Conservation (phyloP, 495 filamentous ascomycete genomes). For the Penicillium argentinense region DNA sequence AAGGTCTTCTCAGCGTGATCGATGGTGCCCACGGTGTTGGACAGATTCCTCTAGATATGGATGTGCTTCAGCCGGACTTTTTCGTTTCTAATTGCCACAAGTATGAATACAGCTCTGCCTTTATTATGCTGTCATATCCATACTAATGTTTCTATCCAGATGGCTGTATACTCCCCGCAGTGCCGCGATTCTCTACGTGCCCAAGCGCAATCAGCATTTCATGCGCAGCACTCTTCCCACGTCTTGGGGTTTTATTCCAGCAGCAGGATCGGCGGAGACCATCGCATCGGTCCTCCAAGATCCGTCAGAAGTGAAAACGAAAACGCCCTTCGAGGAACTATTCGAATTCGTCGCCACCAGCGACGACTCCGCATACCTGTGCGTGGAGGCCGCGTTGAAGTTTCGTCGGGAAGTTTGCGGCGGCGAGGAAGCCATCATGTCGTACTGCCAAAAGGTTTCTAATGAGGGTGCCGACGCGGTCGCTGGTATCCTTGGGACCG, state of each 20-base stretch:
- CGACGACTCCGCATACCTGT: conserved; percentile 70
- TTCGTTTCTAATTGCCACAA: conserved; percentile 85
- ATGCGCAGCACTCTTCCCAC: conserved; percentile 76
- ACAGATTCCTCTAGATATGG: conserved; percentile 67
- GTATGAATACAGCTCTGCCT: conserved; percentile 31
- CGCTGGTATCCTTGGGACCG: conserved; percentile 64
- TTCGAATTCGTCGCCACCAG: conserved; percentile 79
- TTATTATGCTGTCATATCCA: background rate
- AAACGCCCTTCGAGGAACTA: conserved; percentile 61
- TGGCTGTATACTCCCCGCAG: conserved; percentile 87
- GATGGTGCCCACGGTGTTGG: conserved; percentile 85
- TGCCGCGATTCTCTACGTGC: conserved; percentile 78
- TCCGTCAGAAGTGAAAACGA: conserved; percentile 36
- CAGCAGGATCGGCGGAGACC: conserved; percentile 26
- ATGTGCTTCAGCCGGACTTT: conserved; percentile 71
- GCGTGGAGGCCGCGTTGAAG: conserved; percentile 65
- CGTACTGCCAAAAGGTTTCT: conserved; percentile 58
- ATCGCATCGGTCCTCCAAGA: conserved; percentile 45
- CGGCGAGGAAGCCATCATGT: conserved; percentile 67
- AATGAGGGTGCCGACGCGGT: conserved; percentile 56
- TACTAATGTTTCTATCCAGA: conserved; percentile 28
- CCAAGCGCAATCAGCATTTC: conserved; percentile 66
- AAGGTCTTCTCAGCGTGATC: conserved; percentile 63
- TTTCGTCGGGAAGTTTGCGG: conserved; percentile 69
- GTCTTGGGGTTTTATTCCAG: conserved; percentile 54